phyloP scores from a whole-genome alignment of 441 rosid species.

The Theobroma grandiflorum region DNA sequence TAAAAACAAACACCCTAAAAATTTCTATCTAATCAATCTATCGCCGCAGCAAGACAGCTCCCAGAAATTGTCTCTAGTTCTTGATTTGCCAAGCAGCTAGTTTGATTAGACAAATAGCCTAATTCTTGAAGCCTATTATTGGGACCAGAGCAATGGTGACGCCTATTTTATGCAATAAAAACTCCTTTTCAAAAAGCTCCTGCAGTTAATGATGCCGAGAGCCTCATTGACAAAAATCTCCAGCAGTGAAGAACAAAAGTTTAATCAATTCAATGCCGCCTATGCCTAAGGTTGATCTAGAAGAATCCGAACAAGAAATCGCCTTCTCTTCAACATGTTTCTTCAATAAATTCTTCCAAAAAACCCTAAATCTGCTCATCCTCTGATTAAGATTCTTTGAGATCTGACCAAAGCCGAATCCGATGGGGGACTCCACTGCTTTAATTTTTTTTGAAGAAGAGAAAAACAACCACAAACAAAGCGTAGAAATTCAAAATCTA shows the following conservation, averaged over 20 bases:
- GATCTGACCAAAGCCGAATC: constrained; percentile 14
- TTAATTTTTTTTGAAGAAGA: background rate
- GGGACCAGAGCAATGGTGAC: background rate
- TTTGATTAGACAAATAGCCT: constrained; percentile 14
- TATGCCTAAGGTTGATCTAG: constrained; percentile 5
- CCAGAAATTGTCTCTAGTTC: background rate
- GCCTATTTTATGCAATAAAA: constrained; percentile 1
- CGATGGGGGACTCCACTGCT: background rate
- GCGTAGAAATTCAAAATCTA: constrained; percentile 45
- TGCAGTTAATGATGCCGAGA: constrained; percentile 4
- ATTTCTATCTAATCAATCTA: background rate
- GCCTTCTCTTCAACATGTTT: constrained; percentile 11
- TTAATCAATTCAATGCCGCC: background rate
- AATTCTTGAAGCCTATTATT: constrained; percentile 11
- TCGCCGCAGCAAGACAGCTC: background rate
- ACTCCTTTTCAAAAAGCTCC: constrained; percentile 21
- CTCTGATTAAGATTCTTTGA: constrained; percentile 11
- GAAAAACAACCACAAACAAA: constrained; percentile 39
- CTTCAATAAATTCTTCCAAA: background rate
- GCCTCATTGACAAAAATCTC: constrained; percentile 8
- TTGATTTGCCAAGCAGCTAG: constrained; percentile 9
- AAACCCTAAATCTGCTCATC: constrained; percentile 23
- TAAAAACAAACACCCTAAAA: background rate
- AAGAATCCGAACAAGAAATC: constrained; percentile 20
- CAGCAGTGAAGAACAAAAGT: background rate